These are phyloP conservation scores for Solanum sejunctum DNA, from an alignment of 257 asterid genomes.

Conservation along the genomic window DNA sequence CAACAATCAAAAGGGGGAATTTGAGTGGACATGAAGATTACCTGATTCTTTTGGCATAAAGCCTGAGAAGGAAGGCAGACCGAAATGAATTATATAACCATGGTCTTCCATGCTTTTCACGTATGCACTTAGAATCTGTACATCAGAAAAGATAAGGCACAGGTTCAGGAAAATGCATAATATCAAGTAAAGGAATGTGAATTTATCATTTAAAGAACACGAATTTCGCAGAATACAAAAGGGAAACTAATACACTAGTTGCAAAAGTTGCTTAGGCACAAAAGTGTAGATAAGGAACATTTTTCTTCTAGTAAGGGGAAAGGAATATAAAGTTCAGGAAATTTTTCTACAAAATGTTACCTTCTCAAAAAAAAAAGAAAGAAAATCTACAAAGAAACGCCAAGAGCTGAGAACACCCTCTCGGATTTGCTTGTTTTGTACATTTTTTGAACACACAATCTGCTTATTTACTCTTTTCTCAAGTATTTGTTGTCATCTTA, in stretches of 20 bases:
- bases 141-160: neutral
- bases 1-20: neutral
- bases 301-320: neutral
- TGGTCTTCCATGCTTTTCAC: conserved; percentile 92
- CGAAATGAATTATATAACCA: conserved; percentile 83
- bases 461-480: neutral
- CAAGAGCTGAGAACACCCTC: neutral
- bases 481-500: neutral
- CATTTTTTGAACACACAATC: neutral
- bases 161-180: neutral
- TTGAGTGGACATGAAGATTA: conserved; percentile 12
- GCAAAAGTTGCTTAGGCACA: neutral
- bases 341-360: neutral
- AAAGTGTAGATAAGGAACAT: neutral
- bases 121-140: conserved; percentile 79
- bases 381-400: neutral
- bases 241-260: neutral
- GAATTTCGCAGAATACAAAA: neutral
- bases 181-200: neutral
- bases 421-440: neutral
- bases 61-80: conserved; percentile 59
- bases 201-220: neutral
- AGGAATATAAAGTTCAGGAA: neutral
- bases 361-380: too few species aligned
- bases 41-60: conserved; percentile 71